Conservation (phyloP, 2,329 filamentous ascomycete species). For the Chaetomiaceae sp. region DNA sequence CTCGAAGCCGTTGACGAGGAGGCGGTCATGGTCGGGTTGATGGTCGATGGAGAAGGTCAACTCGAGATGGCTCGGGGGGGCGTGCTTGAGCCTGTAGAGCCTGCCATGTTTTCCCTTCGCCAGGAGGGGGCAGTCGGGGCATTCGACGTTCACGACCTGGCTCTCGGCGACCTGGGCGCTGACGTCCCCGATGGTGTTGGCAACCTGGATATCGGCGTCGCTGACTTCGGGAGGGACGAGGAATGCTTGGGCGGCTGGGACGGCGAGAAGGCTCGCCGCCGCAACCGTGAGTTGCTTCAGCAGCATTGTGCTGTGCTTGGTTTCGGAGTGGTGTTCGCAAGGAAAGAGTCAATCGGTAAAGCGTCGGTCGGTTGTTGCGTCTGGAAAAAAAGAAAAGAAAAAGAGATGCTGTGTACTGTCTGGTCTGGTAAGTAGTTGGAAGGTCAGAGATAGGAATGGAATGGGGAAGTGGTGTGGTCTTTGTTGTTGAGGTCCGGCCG, state of each 20-base stretch:
- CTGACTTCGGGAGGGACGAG: conserved; percentile 50
- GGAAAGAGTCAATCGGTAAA: background rate
- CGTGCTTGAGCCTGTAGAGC: conserved; percentile 22
- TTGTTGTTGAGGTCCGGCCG: background rate
- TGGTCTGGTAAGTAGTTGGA: conserved; percentile 3
- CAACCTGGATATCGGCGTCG: conserved; percentile 39
- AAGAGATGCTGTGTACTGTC: background rate
- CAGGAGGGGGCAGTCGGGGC: conserved; percentile 47
- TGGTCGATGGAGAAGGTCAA: conserved; percentile 53
- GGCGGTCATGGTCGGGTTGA: conserved; percentile 38
- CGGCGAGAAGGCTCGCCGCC: conserved; percentile 37
- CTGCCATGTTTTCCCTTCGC: conserved; percentile 31
- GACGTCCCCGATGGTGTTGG: conserved; percentile 39
- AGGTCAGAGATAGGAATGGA: conserved; percentile 1
- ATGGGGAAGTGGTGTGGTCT: background rate
- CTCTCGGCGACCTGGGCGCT: conserved; percentile 31
- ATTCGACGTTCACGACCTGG: conserved; percentile 47
- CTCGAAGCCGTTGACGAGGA: conserved; percentile 57
- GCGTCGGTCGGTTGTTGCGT: background rate
- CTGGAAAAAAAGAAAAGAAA: background rate
- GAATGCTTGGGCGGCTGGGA: conserved; percentile 40
- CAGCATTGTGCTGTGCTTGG: conserved; percentile 28
- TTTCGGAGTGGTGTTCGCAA: background rate
- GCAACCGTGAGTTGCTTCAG: conserved; percentile 43
- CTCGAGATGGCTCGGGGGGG: conserved; percentile 40